Evolutionary conservation across 192 early-diverging fungal genomes (phyloP), one percentile per base, ranked within the genome.

Genomic region (Entophlyctis luteolus): DNA sequence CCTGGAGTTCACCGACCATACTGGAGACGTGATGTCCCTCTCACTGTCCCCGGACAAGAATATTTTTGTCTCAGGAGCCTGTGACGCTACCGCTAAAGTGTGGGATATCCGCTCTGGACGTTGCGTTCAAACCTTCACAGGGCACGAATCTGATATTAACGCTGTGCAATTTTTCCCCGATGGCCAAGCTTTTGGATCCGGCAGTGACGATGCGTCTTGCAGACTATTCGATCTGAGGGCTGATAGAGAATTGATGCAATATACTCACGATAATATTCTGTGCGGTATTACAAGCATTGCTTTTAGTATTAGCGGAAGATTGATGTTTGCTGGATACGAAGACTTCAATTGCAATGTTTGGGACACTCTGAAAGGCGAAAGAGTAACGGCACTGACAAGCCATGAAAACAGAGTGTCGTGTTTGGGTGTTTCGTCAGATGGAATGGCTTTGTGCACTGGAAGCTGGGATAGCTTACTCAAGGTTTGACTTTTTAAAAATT

Each of bases 281-380:
- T 97, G 95, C 77, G 97, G 97, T 23, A 95, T 99, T 74, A 99
- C 97, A 0, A 97, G 95, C 14, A 90, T 99, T 20, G 95, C 88
- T 3, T 99, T 99, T 72, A 97, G 95, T 62, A 86, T 95, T 60
- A 96, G 94, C 3, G 97, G 97, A 22, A 88, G 97, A 20, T 33
- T 63, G 60, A 73, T 99, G 60, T 99, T 99, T 89, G 94, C 95
- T 28, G 97, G 97, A 25, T 98, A 98, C 67, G 97, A 99, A 70
- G 95, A 99, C 76, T 98, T 93, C 76, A 96, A 97, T 81, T 97
- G 94, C 85, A 96, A 99, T 69, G 94, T 99, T 12, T 99, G 97
- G 97, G 97, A 99, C 77, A 96, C 94, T 29, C 84, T 99, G 38
- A 94, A 95, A 78, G 91, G 94, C 47, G 90, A 97, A 54, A 81